Conservation (phyloP, 305 asterid species). For the Galium porrigens region DNA sequence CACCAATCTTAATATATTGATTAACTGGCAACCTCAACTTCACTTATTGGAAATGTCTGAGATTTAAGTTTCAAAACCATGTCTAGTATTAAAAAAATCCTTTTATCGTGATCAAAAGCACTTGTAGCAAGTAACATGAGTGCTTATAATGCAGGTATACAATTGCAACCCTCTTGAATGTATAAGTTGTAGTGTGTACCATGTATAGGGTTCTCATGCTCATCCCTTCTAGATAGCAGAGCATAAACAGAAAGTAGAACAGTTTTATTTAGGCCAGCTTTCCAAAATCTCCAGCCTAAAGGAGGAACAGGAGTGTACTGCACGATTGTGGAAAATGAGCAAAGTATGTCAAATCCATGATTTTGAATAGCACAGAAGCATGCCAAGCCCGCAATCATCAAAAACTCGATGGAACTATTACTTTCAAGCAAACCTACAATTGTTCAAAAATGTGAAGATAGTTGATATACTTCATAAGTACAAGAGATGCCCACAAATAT, state of each 20-base stretch:
- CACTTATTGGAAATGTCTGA: neutral
- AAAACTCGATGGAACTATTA: slow-evolving; percentile 59
- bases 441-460: slow-evolving; percentile 6
- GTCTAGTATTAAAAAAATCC: neutral
- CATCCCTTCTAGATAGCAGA: slow-evolving; percentile 42
- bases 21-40: neutral
- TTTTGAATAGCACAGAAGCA: slow-evolving; percentile 88
- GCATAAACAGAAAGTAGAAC: slow-evolving; percentile 92
- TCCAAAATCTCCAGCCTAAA: slow-evolving; percentile 81
- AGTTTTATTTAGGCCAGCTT: slow-evolving; percentile 91
- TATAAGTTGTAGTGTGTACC: slow-evolving; percentile 27
- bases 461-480: slow-evolving; percentile 6
- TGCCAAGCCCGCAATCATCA: slow-evolving; percentile 66
- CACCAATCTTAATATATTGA: neutral
- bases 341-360: slow-evolving; percentile 77
- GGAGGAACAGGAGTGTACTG: slow-evolving; percentile 80
- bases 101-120: neutral
- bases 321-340: slow-evolving; percentile 81
- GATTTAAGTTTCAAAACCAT: neutral
- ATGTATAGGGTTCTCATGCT: slow-evolving; percentile 39
- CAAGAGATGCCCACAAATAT: neutral
- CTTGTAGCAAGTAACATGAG: neutral
- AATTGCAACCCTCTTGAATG: neutral
- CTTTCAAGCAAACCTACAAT: slow-evolving; percentile 64
- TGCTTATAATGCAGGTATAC: neutral